Conservation (phyloP, 371 early-diverging fungal genomes). For the Mortierella sp. region DNA sequence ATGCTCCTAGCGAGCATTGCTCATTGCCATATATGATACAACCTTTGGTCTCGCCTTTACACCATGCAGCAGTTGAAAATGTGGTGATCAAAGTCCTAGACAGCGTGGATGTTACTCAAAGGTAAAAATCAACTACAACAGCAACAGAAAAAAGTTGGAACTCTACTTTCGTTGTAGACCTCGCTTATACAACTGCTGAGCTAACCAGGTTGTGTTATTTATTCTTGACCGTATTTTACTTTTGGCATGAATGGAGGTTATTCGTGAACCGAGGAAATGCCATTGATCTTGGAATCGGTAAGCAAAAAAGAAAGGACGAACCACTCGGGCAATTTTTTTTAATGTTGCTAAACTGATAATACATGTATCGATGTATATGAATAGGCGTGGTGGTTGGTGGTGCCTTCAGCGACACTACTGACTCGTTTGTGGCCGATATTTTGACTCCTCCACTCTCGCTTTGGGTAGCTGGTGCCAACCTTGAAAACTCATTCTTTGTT, state of each 20-base stretch:
- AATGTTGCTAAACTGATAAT: neutral
- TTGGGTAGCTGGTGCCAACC: constrained; percentile 43
- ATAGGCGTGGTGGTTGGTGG: constrained; percentile 56
- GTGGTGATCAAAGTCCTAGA: constrained; percentile 42
- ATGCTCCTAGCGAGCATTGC: constrained; percentile 30
- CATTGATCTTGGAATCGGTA: constrained; percentile 52
- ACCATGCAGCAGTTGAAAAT: constrained; percentile 35
- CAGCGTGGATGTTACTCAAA: constrained; percentile 38
- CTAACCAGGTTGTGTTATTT: neutral
- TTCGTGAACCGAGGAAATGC: constrained; percentile 53
- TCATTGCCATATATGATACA: constrained; percentile 33
- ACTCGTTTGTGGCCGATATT: constrained; percentile 55
- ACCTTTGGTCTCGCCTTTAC: constrained; percentile 15
- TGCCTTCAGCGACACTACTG: constrained; percentile 48
- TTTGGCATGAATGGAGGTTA: constrained; percentile 46
- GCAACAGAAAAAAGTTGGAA: neutral
- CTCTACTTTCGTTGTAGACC: too few relatives aligned
- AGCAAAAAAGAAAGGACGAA: neutral
- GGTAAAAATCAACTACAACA: constrained; percentile 19
- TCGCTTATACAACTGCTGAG: neutral
- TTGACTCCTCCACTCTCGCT: constrained; percentile 52
- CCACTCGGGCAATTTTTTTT: neutral
- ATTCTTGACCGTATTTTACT: constrained; percentile 33
- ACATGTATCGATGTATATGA: neutral
- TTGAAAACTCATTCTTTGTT: constrained; percentile 55